Percentiles rank a stretch among this genome's conserved stretches.
Evolutionary conservation across 768 basidiomycete species (phyloP).

Genomic region (Trametes sanguinea): DNA sequence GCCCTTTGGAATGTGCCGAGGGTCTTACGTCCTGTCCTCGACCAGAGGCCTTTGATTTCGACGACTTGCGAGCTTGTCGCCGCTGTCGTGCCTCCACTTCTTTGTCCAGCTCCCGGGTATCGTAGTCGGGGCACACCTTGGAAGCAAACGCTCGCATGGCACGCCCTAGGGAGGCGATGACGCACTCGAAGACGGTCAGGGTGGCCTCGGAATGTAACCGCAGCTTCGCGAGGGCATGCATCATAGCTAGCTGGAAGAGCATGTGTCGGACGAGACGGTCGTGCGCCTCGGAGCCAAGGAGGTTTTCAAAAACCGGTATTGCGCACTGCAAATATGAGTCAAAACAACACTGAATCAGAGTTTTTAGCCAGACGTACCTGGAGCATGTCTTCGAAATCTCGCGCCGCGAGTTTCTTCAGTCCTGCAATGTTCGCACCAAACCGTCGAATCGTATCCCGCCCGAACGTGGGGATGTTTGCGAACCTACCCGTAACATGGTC

Average conservation of each 20-base stretch:
- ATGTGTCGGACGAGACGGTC: conserved; percentile 34
- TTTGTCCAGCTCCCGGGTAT: conserved; percentile 38
- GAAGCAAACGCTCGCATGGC: conserved; percentile 37
- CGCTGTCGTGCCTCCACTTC: conserved; percentile 34
- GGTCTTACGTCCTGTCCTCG: not conserved
- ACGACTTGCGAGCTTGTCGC: not conserved
- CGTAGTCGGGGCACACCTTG: conserved; percentile 28
- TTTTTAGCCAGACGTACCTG: conserved; percentile 21
- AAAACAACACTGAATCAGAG: too few species aligned
- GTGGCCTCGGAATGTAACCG: conserved; percentile 42
- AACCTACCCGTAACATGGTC: conserved; percentile 11
- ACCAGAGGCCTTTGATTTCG: not conserved
- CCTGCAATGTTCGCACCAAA: conserved; percentile 28
- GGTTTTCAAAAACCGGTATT: conserved; percentile 39
- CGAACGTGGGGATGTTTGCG: conserved; percentile 24
- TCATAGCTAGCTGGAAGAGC: conserved; percentile 35
- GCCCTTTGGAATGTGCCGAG: not conserved
- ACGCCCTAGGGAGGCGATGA: conserved; percentile 34
- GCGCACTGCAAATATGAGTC: not conserved
- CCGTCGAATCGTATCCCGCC: conserved; percentile 27
- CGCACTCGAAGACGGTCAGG: conserved; percentile 28
- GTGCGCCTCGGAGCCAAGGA: conserved; percentile 22
- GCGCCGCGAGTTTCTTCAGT: conserved; percentile 32
- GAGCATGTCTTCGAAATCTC: conserved; percentile 32
- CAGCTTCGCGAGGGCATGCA: conserved; percentile 45